Base-by-base conservation (phyloP, 371 early-diverging fungal genomes). In the Funneliformis caledonium region DNA sequence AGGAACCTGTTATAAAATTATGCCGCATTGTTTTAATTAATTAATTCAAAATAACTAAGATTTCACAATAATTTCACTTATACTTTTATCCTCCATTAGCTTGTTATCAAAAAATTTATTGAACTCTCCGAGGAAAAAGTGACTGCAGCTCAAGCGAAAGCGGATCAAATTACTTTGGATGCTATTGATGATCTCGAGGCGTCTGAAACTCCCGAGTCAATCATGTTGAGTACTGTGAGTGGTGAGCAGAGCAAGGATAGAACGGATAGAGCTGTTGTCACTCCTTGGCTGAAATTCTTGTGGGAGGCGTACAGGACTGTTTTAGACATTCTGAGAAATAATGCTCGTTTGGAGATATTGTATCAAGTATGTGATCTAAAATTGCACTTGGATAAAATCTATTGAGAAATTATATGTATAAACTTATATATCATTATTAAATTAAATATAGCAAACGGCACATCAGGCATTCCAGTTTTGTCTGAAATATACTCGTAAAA, bases 281-380 rank as follows among this genome's bases (percentile, higher is more conserved):
- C 98, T 16, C 98, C 99, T 56, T 97, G 98, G 97, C 91, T 99
- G 81, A 96, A 96, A 87, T 97, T 99, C 85, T 90, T 98, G 84
- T 99, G 99, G 99, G 99, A 99, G 88, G 94, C 95, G 22, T 98
- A 98, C 89, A 92, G 99, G 80, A 97, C 96, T 78, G 94, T 96
- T 47, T 91, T 99, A 69, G 99, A 99, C 84, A 95, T 97, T 69
- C 88, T 98, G 85, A 90, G 97, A 82, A 98, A 98, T 93, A 98
- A 98, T 84, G 93, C 95, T 80, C 91, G 96, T 62, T 89, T 99
- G 77, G 99, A 99, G 87, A 85, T 91, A 4, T 90, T 98, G 50
- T 99, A 99, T 89, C 98, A 98, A 86, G 89, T 87, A 76, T 80
- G 86, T 67, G n/a, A 26, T 6, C 42, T 19, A 69, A 37, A 65